Evolutionary conservation across 306 rosid genomes (phyloP).

Genomic region (Citrullus colocynthis): DNA sequence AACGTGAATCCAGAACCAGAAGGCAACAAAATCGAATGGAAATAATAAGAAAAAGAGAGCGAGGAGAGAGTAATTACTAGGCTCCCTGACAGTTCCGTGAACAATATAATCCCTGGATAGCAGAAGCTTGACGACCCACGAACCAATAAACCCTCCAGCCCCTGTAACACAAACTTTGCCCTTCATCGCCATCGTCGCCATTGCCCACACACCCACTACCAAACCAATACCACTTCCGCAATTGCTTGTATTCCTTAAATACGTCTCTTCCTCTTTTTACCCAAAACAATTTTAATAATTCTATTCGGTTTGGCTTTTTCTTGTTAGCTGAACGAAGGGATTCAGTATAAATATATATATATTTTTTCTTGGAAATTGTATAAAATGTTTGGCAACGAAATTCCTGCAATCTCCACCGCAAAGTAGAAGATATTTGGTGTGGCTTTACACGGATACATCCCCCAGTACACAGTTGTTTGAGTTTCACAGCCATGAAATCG

Average conservation of each 20-base stretch:
- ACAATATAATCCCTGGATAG: constrained; percentile 51
- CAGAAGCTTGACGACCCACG: constrained; percentile 56
- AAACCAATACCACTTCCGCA: not conserved
- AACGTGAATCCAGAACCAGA: not conserved
- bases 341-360: no score
- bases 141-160: constrained; percentile 65
- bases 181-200: constrained; percentile 20
- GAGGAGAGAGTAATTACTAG: constrained; percentile 15
- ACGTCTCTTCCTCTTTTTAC: not conserved
- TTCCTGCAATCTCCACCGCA: no score
- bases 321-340: no score
- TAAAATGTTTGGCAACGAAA: no score
- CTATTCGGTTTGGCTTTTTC: no score
- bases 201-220: not conserved
- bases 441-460: no score
- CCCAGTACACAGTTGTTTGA: no score
- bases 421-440: no score
- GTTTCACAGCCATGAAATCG: no score
- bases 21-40: not conserved
- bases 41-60: not conserved
- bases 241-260: not conserved
- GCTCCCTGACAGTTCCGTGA: constrained; percentile 61
- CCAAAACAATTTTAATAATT: no score
- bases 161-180: constrained; percentile 60
- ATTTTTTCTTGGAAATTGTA: no score